Conservation (phyloP, 257 asterid species). For the Schizonepeta tenuifolia region DNA sequence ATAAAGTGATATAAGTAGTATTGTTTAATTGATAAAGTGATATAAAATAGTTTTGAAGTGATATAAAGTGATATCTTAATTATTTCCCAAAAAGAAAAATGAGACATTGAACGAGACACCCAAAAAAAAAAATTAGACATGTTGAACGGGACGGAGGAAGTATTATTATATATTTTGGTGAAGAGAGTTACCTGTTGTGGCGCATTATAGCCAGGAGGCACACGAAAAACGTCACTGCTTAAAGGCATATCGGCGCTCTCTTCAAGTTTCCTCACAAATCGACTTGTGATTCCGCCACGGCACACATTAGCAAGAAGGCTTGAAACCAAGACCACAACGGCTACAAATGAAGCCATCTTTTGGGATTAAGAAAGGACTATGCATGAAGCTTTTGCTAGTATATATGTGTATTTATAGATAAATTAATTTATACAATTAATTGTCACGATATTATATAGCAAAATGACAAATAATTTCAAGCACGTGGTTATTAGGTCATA, state of each 20-base stretch:
- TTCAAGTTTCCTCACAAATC: constrained; percentile 32
- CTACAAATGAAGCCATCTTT: constrained; percentile 14
- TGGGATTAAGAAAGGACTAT: not conserved
- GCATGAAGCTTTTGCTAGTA: not conserved
- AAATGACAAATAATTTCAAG: not conserved
- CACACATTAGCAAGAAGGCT: not conserved
- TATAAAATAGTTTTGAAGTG: no score
- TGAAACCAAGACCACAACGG: not conserved
- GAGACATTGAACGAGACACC: no score
- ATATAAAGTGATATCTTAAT: no score
- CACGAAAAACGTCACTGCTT: constrained; percentile 27
- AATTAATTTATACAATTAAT: no score
- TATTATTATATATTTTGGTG: no score
- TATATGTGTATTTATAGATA: not conserved
- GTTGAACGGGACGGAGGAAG: no score
- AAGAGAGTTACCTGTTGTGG: constrained; percentile 42
- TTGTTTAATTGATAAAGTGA: no score
- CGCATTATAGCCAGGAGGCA: constrained; percentile 39
- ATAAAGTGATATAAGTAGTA: no score
- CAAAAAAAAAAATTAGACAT: no score
- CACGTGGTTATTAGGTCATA: not conserved
- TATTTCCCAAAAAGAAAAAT: no score
- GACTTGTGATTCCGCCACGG: constrained; percentile 32
- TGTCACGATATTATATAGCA: no score
- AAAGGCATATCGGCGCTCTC: constrained; percentile 31